These are phyloP conservation scores for Russula griseocarnosa DNA, from an alignment of 768 basidiomycete species.

Conservation along the genomic window DNA sequence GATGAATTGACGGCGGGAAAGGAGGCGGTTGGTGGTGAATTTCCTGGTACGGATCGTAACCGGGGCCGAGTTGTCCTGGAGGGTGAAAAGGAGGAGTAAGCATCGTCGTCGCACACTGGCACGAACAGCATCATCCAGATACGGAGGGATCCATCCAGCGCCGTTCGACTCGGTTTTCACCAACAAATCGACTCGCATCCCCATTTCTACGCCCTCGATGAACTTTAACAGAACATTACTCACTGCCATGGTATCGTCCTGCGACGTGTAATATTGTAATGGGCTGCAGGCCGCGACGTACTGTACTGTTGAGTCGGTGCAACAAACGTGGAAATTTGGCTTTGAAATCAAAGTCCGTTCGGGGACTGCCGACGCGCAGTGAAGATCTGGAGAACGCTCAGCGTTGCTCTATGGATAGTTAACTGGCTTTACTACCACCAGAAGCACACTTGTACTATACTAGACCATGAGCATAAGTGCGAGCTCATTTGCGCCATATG, in stretches of 20 bases:
- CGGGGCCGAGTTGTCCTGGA: slow-evolving; percentile 74
- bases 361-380: slow-evolving; percentile 41
- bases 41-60: slow-evolving; percentile 97
- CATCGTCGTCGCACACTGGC: slow-evolving; percentile 25
- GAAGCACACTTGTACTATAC: background rate
- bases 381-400: background rate
- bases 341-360: slow-evolving; percentile 36
- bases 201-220: background rate
- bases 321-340: slow-evolving; percentile 10
- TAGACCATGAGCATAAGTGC: slow-evolving; percentile 40
- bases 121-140: slow-evolving; percentile 33
- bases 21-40: slow-evolving; percentile 98
- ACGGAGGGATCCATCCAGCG: slow-evolving; percentile 36
- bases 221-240: slow-evolving; percentile 17
- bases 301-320: slow-evolving; percentile 2
- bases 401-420: background rate
- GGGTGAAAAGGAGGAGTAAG: slow-evolving; percentile 29
- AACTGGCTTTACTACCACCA: background rate
- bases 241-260: slow-evolving; percentile 32
- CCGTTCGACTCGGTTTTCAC: slow-evolving; percentile 3
- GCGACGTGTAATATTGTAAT: slow-evolving; percentile 29
- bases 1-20: slow-evolving; percentile 94
- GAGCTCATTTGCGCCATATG: slow-evolving; percentile 60
- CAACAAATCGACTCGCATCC: background rate
- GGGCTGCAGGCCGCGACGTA: slow-evolving; percentile 21